A percentile compares a stretch with the other conserved stretches of the same genome.
Conservation (phyloP, 371 early-diverging fungal genomes). For the Umbelopsis sp. region DNA sequence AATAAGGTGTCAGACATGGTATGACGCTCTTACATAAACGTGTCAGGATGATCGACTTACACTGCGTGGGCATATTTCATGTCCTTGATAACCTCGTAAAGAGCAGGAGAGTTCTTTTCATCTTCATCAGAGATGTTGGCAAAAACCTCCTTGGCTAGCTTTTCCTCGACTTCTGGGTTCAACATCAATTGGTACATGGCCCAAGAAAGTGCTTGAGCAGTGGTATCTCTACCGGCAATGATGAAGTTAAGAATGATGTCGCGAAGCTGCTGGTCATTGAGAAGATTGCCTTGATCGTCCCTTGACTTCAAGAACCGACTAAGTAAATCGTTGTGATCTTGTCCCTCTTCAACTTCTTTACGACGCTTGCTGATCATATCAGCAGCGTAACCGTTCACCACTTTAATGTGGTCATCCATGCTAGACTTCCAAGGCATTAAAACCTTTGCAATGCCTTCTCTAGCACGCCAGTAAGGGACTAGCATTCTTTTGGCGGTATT, state of each 20-base stretch:
- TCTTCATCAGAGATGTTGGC: conserved; percentile 35
- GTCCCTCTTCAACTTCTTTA: conserved; percentile 27
- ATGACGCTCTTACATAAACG: neutral
- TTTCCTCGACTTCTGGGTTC: conserved; percentile 48
- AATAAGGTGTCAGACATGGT: neutral
- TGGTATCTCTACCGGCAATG: conserved; percentile 72
- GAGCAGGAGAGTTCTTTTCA: conserved; percentile 34
- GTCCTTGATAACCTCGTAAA: conserved; percentile 52
- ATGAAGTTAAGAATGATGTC: conserved; percentile 55
- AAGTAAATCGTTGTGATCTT: conserved; percentile 36
- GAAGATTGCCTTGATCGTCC: conserved; percentile 40
- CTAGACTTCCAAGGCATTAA: conserved; percentile 39
- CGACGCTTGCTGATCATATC: conserved; percentile 46
- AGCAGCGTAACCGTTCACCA: conserved; percentile 49
- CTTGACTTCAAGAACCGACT: conserved; percentile 38
- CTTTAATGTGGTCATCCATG: conserved; percentile 32
- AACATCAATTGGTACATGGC: conserved; percentile 52
- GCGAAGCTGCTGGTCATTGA: conserved; percentile 49
- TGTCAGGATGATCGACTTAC: conserved; percentile 1
- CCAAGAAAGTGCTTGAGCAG: conserved; percentile 76
- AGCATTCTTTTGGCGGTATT: conserved; percentile 29
- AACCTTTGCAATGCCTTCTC: conserved; percentile 30
- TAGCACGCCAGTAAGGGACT: conserved; percentile 35
- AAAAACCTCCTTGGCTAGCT: conserved; percentile 51
- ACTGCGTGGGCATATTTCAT: conserved; percentile 41